Percentiles rank a stretch among this genome's conserved stretches.
phyloP scores from a whole-genome alignment of 78 protist species.

The Polysphondylium violaceum region DNA sequence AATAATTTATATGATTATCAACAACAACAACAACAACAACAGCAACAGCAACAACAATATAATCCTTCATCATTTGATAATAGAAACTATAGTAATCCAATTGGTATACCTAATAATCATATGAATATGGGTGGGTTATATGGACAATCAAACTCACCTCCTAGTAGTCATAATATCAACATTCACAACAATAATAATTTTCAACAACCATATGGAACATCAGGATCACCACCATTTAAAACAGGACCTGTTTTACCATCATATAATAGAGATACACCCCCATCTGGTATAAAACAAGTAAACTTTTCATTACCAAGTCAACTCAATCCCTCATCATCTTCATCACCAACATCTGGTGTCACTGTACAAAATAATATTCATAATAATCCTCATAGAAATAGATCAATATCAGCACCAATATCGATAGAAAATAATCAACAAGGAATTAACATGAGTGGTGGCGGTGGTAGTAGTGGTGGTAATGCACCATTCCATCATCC shows the following conservation, averaged over 20 bases:
- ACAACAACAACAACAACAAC: neutral
- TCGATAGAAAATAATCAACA: neutral
- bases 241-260: no score
- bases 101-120: conserved; percentile 3
- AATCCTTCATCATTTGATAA: neutral
- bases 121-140: neutral
- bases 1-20: neutral
- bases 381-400: neutral
- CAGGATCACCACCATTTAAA: no score
- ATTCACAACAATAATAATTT: no score
- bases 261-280: no score
- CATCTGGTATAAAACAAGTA: no score
- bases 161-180: no score
- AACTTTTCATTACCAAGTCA: no score
- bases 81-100: neutral
- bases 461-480: no score
- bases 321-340: no score
- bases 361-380: neutral
- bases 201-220: no score
- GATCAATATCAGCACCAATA: conserved; percentile 34
- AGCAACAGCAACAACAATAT: conserved; percentile 5
- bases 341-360: conserved; percentile 1
- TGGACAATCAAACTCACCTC: conserved; percentile 4
- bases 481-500: no score
- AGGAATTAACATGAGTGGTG: no score